Base-by-base conservation (phyloP, 352 stramenopile species). In the Sclerospora graminicola region DNA sequence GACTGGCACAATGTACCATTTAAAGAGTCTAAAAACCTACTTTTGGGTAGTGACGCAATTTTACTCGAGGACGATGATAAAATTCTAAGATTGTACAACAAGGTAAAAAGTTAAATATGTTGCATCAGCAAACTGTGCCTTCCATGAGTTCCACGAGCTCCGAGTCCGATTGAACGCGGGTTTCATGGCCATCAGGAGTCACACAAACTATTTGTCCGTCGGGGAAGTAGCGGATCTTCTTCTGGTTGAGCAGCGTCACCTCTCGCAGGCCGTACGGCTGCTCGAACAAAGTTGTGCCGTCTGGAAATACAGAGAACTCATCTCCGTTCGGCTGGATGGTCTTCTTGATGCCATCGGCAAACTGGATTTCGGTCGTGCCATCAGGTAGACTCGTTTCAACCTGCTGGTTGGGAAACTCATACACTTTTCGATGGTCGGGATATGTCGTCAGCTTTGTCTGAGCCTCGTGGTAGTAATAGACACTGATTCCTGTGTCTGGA, bases 361-460 rank as follows among this genome's bases (percentile, higher is more conserved):
- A 98, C 21, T 76, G 61, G 27, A 99, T 95, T 45, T 98, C 90
- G 29, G 96, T 98, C 1, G 58, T 73, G 28, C 95, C 95, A 63
- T 97, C 80, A 0, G 83, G 61, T 38, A 87, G 82, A 45, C 95
- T 96, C 33, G 85, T 90, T 66, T 99, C 96, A 14, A 96, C 66
- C 62, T 97, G 90, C 23, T 93, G 67, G 51, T 96, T 97, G 0
- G 95, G 76, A 51, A 98, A 99, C 60, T 98, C 89, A 59, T 97
- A 98, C 11, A 98, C 76, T 43, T 97, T 91, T 5, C 84, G 86
- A 20, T 91, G 88, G 59, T 98, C 91, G 5, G 86, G 68, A 55
- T 94, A 92, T 5, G 83, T 97, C 8, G 90, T 96, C 28, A 98
- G 80, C 52, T 86, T 97, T 10, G 93, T 98, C 46, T 96, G 57